Percentiles rank a stretch among this genome's conserved stretches.
phyloP scores from a whole-genome alignment of 2,329 filamentous ascomycete genomes.

The Lecanosticta acicola region DNA sequence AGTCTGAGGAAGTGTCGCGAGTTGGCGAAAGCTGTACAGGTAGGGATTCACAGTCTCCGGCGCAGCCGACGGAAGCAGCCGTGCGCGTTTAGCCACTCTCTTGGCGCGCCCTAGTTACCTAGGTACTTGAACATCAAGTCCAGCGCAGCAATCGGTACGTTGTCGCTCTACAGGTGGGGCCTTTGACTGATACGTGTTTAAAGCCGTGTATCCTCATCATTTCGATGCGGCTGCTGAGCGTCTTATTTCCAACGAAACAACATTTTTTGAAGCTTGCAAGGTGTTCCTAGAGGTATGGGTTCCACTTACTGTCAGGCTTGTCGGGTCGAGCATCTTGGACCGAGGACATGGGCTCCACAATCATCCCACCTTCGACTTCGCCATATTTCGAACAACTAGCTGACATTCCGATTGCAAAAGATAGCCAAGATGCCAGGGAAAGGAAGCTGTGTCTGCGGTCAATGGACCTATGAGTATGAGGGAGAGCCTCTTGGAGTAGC shows the following conservation, averaged over 20 bases:
- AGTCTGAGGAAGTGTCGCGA: no score
- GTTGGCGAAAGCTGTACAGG: no score
- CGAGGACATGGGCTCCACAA: no score
- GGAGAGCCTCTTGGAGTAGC: constrained; percentile 28
- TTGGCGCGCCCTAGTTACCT: no score
- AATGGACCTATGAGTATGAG: constrained; percentile 33
- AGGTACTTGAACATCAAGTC: no score
- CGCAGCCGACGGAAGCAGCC: no score
- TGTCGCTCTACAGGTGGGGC: background rate
- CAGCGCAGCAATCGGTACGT: background rate
- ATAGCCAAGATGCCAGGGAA: constrained; percentile 12
- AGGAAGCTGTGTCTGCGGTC: constrained; percentile 30
- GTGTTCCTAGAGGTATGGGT: background rate
- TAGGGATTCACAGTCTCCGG: no score
- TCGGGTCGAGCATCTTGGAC: background rate
- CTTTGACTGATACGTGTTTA: background rate
- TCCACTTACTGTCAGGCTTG: background rate
- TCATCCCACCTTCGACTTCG: no score
- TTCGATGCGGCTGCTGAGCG: no score
- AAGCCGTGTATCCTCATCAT: background rate
- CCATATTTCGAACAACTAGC: no score
- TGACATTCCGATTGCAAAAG: background rate
- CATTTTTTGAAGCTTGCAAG: no score
- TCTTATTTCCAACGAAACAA: background rate
- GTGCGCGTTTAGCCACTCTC: no score